These are phyloP conservation scores for Kurtzmaniella quercitrusa DNA, from an alignment of 1,139 yeast species.

Conservation along the genomic window DNA sequence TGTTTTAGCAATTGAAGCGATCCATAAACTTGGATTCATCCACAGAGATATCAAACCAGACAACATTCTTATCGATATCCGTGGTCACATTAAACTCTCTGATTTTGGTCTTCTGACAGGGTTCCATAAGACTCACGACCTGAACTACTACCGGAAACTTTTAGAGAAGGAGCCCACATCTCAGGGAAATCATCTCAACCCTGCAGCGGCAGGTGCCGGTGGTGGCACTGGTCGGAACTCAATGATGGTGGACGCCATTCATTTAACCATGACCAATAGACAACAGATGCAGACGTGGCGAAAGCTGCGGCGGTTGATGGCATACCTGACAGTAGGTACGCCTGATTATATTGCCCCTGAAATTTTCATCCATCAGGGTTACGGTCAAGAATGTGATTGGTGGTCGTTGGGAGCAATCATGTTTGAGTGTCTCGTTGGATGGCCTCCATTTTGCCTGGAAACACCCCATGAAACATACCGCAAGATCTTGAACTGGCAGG, in stretches of 20 bases:
- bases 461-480: constrained; percentile 98
- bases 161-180: constrained; percentile 55
- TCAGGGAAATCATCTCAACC: constrained; percentile 14
- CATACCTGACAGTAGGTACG: constrained; percentile 97
- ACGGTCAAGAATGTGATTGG: constrained; percentile 99
- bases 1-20: constrained; percentile 79
- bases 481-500: constrained; percentile 93
- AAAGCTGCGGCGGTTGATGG: constrained; percentile 92
- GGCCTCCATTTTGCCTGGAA: constrained; percentile 99
- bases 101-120: constrained; percentile 87
- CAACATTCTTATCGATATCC: constrained; percentile 71
- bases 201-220: constrained; percentile 16
- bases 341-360: constrained; percentile 99
- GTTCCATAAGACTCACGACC: constrained; percentile 80
- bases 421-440: constrained; percentile 97
- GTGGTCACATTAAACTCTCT: constrained; percentile 74
- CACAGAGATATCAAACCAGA: constrained; percentile 82
- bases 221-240: constrained; percentile 51
- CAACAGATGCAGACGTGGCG: constrained; percentile 99
- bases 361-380: constrained; percentile 93
- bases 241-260: constrained; percentile 92
- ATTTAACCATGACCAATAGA: constrained; percentile 89
- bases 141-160: constrained; percentile 69
- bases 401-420: constrained; percentile 98
- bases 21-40: constrained; percentile 74